Conservation (phyloP, 345 rosid species). For the Balakata baccata region DNA sequence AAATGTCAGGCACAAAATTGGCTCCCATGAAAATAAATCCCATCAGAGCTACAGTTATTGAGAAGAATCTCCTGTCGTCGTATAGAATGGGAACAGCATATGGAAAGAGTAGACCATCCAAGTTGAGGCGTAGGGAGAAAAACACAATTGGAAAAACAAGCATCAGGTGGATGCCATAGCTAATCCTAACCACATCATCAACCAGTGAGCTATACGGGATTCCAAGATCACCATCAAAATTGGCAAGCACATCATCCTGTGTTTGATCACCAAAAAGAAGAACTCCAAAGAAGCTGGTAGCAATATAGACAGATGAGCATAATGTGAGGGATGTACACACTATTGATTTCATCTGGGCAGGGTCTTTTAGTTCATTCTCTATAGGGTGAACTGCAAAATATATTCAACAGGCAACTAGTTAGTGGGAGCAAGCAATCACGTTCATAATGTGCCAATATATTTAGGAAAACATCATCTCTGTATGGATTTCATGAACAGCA, state of each 20-base stretch:
- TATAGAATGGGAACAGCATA: constrained; percentile 46
- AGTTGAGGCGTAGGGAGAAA: constrained; percentile 61
- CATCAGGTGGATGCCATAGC: constrained; percentile 72
- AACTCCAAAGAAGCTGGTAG: constrained; percentile 66
- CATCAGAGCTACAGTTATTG: constrained; percentile 46
- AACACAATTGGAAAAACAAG: constrained; percentile 68
- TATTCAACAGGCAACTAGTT: constrained; percentile 5
- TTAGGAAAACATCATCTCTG: background rate
- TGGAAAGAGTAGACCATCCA: constrained; percentile 64
- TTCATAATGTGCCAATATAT: background rate
- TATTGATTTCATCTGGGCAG: constrained; percentile 55
- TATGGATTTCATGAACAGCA: background rate
- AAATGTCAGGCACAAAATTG: constrained; percentile 58
- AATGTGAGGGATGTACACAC: constrained; percentile 49
- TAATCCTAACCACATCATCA: constrained; percentile 54
- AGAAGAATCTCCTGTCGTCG: constrained; percentile 51
- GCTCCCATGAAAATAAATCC: constrained; percentile 54
- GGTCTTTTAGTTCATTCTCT: constrained; percentile 58
- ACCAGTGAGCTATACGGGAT: constrained; percentile 55
- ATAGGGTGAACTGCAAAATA: constrained; percentile 60
- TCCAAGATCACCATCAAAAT: constrained; percentile 68
- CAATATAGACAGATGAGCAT: constrained; percentile 54
- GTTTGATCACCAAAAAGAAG: constrained; percentile 62
- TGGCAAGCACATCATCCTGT: constrained; percentile 63
- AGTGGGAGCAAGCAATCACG: background rate